These are phyloP conservation scores for Trematosphaeria pertusa DNA, from an alignment of 2,329 filamentous ascomycete genomes.

Conservation along the genomic window DNA sequence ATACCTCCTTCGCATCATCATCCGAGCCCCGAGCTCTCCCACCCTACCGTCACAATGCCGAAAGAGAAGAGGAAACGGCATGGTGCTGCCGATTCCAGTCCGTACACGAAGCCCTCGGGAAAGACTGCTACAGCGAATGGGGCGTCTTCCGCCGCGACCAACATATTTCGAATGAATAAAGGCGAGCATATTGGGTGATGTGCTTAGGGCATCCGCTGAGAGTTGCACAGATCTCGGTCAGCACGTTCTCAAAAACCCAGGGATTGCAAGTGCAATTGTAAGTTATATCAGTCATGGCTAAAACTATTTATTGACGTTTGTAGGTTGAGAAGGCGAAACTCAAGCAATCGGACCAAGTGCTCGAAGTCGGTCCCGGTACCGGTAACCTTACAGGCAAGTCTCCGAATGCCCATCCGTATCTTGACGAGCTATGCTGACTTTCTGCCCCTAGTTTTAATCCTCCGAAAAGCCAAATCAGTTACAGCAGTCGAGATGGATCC, in stretches of 20 bases:
- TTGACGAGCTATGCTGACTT: too few species aligned
- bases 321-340: conserved; percentile 86
- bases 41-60: conserved; percentile 50
- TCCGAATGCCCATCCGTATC: too few species aligned
- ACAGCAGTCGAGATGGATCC: conserved; percentile 94
- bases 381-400: conserved; percentile 90
- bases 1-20: too few species aligned
- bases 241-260: conserved; percentile 92
- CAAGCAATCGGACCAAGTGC: conserved; percentile 85
- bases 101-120: conserved; percentile 55
- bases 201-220: too few species aligned
- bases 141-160: too few species aligned
- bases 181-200: too few species aligned
- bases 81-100: conserved; percentile 46
- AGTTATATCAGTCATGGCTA: too few species aligned
- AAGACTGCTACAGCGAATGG: too few species aligned
- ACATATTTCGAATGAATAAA: conserved; percentile 99
- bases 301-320: too few species aligned
- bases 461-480: conserved; percentile 83
- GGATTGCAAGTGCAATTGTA: conserved; percentile 81
- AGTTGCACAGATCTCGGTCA: conserved; percentile 84
- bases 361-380: conserved; percentile 91
- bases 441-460: conserved; percentile 85
- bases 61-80: conserved; percentile 51
- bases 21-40: too few species aligned